Evolutionary conservation across 345 rosid genomes (phyloP), one percentile per base, ranked within the genome.

Genomic region (Eucalyptus pauciflora): DNA sequence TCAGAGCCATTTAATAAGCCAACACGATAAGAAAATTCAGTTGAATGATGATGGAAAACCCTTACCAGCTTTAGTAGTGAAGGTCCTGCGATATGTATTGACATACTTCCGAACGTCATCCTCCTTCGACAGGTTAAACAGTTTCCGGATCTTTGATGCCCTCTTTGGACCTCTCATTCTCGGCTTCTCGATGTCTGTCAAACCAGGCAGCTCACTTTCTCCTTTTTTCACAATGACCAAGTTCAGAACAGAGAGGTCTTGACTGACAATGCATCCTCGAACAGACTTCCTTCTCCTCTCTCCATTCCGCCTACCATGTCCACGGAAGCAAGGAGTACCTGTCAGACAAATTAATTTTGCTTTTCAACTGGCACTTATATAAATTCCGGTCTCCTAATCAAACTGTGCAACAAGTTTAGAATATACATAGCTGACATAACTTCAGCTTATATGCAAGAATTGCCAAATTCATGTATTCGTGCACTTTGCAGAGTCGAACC

Each of bases 101-200:
- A 97, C 98, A 54, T 97, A 96, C 91, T 96, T 97, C 91, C 99
- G 90, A 29, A 97, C 98, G 92, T 97, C 99, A 91, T 97, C 99
- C 50, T 97, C 98, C 92, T 97, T 97, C 41, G 94, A 93, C 86
- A 97, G 98, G 91, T 96, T 95, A 88, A 97, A 97, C 87, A 97
- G 87, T 92, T 95, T 96, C 85, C 98, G 90, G 93, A 97, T 95
- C 94, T 97, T 97, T 22, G 98, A 95, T 48, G 98, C 98, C 89
- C 99, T 95, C 94, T 97, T 97, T 86, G 98, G 99, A 89, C 99
- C 99, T 89, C 97, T 95, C 98, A 95, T 96, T 87, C 98, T 95
- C 49, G 99, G 98, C 92, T 95, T 95, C 94, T 96, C 99, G 33
- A 93, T 95, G 90, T 97, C 98, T 4, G 98, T 97, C 87, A 96